Percentiles rank a stretch among this genome's conserved stretches.
Evolutionary conservation across 257 asterid species (phyloP).

Genomic region (Plantago ovata): DNA sequence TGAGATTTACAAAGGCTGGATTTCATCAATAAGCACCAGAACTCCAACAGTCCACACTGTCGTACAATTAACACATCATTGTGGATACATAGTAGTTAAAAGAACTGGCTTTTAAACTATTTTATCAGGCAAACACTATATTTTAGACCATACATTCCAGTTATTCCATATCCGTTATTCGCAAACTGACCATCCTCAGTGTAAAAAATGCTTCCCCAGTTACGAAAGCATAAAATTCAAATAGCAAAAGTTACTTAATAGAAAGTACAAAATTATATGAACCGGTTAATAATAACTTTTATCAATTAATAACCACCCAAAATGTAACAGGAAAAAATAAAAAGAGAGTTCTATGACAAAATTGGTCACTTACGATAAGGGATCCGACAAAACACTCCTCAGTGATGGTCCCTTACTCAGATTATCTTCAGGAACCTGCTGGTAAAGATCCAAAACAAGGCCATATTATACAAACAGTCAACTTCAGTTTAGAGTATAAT

Average conservation of each 20-base stretch:
- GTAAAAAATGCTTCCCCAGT: not conserved
- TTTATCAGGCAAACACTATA: too few species aligned
- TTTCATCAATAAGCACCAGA: too few species aligned
- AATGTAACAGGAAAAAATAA: constrained; percentile 12
- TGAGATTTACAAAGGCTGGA: too few species aligned
- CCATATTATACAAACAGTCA: constrained; percentile 21
- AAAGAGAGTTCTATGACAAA: constrained; percentile 4
- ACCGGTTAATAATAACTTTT: not conserved
- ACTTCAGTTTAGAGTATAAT: constrained; percentile 5
- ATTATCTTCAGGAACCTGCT: constrained; percentile 71
- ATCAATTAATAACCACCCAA: constrained; percentile 7
- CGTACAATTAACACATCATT: too few species aligned
- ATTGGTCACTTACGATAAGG: constrained; percentile 74
- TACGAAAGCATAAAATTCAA: not conserved
- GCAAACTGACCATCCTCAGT: too few species aligned
- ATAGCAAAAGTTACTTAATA: constrained; percentile 5
- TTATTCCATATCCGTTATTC: too few species aligned
- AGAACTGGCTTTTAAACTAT: too few species aligned
- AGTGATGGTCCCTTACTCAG: constrained; percentile 71
- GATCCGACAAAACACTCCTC: constrained; percentile 91
- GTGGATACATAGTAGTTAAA: too few species aligned
- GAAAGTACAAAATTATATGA: constrained; percentile 10
- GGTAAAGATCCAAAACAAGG: constrained; percentile 39
- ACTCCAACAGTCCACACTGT: too few species aligned
- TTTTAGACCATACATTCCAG: too few species aligned